These are phyloP conservation scores for Spergularia bocconei DNA, from an alignment of 148 eudicot genomes.

Conservation along the genomic window DNA sequence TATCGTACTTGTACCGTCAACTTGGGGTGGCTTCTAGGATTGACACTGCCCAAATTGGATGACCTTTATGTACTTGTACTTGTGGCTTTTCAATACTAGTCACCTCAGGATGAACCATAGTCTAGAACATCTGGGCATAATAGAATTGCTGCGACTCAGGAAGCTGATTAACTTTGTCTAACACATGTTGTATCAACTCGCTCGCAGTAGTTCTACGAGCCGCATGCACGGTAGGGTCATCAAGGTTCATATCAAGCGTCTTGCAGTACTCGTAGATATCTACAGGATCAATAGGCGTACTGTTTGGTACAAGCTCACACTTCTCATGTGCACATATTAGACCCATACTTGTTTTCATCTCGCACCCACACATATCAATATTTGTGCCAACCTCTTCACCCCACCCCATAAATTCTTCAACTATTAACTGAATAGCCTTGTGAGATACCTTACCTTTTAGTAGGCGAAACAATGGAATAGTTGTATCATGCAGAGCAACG, in stretches of 20 bases:
- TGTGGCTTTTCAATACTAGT: neutral
- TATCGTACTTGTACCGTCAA: too few species aligned
- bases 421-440: neutral
- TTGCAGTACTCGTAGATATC: neutral
- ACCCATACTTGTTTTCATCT: neutral
- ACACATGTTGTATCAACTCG: neutral
- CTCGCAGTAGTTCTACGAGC: too few species aligned
- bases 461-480: neutral
- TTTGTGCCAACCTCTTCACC: neutral
- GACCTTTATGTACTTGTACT: neutral
- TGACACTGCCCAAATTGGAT: neutral
- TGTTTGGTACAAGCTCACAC: neutral
- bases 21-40: too few species aligned
- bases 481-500: neutral
- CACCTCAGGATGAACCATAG: neutral
- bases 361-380: neutral
- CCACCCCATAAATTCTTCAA: neutral
- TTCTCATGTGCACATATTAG: conserved; percentile 6
- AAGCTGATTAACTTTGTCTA: neutral
- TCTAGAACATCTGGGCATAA: neutral
- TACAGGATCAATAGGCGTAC: neutral
- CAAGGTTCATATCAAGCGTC: neutral
- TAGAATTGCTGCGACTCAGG: neutral
- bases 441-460: neutral
- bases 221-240: too few species aligned